Percentiles rank a stretch among this genome's conserved stretches.
phyloP scores from a whole-genome alignment of 306 rosid genomes.

The Trifolium fragiferum region DNA sequence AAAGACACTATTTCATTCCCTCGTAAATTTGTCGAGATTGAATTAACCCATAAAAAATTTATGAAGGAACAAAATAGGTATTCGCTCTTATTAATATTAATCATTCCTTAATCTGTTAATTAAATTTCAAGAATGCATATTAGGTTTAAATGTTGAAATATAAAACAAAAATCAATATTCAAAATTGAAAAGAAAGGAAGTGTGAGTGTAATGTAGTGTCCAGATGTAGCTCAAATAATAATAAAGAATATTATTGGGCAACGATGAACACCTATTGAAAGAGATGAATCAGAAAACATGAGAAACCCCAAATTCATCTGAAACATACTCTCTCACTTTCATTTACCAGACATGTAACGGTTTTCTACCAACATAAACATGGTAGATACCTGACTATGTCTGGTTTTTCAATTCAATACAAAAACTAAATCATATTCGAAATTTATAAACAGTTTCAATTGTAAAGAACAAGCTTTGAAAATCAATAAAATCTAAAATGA shows the following conservation, averaged over 20 bases:
- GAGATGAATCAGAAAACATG: slow-evolving; percentile 37
- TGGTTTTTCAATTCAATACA: slow-evolving; percentile 11
- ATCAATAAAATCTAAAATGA: no score
- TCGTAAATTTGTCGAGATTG: no score
- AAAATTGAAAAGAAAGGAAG: no score
- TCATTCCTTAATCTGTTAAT: no score
- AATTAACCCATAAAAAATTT: no score
- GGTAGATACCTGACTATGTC: slow-evolving; percentile 42
- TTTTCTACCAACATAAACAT: background rate
- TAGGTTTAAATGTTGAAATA: no score
- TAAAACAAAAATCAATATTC: no score
- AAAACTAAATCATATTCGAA: background rate
- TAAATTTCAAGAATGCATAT: no score
- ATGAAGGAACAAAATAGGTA: no score
- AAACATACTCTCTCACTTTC: slow-evolving; percentile 26
- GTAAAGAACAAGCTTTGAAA: background rate
- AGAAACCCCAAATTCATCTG: slow-evolving; percentile 44
- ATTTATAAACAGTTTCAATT: background rate
- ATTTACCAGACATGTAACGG: slow-evolving; percentile 47
- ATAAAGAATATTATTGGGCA: slow-evolving; percentile 47
- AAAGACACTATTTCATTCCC: no score
- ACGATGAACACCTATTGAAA: slow-evolving; percentile 47
- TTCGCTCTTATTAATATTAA: no score
- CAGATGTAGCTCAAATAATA: slow-evolving; percentile 61
- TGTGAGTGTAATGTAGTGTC: slow-evolving; percentile 36